A percentile compares a stretch with the other conserved stretches of the same genome.
Conservation (phyloP, 2,329 filamentous ascomycete genomes). For the Aspergillus floridensis region DNA sequence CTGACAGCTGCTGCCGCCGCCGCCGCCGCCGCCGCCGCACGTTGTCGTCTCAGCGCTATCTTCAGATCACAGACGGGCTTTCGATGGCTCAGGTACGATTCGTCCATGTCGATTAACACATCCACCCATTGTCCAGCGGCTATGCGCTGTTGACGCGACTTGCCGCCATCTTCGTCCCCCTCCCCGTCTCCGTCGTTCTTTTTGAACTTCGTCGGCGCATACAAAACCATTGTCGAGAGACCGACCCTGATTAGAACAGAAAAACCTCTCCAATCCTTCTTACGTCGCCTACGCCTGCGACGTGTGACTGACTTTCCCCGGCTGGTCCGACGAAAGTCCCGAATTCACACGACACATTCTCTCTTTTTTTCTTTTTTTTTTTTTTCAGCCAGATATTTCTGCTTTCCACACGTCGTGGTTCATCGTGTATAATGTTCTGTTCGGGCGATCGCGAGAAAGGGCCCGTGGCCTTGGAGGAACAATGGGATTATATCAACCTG, state of each 20-base stretch:
- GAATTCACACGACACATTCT: constrained; percentile 1
- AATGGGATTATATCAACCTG: constrained; percentile 84
- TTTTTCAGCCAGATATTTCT: constrained; percentile 1
- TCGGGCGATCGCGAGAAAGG: constrained; percentile 60
- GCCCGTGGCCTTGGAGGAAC: constrained; percentile 75
- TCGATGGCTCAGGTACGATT: constrained; percentile 12
- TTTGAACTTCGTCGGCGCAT: constrained; percentile 9
- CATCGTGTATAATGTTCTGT: constrained; percentile 59
- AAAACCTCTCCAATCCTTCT: constrained; percentile 2
- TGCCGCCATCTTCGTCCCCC: constrained; percentile 13
- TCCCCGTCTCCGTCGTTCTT: constrained; percentile 14
- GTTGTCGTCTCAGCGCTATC: constrained; percentile 5
- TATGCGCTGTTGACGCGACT: constrained; percentile 18
- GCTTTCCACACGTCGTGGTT: not conserved
- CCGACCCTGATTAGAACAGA: not conserved
- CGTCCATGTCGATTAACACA: constrained; percentile 11
- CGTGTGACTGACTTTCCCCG: constrained; percentile 29
- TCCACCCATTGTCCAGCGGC: constrained; percentile 9
- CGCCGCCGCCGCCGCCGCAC: not conserved
- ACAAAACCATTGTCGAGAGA: not conserved
- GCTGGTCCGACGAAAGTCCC: constrained; percentile 36
- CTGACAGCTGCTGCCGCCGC: not conserved
- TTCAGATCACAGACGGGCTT: constrained; percentile 2
- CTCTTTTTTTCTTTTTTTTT: not conserved
- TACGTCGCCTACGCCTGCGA: constrained; percentile 2